Conservation (phyloP, 2,329 filamentous ascomycete species). For the Blastomyces silverae region DNA sequence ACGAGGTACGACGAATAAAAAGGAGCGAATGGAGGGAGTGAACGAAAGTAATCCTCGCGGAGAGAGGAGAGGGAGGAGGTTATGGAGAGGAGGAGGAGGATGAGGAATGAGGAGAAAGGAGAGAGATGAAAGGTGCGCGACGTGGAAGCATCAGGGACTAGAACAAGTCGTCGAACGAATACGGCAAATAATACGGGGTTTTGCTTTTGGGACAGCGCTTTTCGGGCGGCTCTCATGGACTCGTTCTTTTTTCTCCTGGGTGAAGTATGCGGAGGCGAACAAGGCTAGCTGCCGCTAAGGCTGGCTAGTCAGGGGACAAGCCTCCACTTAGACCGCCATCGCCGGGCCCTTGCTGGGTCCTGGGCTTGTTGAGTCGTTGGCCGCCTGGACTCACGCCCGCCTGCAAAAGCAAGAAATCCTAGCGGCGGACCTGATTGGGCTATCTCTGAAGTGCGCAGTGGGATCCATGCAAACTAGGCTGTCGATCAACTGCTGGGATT, state of each 20-base stretch:
- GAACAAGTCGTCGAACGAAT: background rate
- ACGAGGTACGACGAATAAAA: background rate
- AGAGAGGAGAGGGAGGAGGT: background rate
- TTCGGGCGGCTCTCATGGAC: background rate
- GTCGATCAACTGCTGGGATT: conserved; percentile 7
- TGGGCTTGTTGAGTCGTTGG: background rate
- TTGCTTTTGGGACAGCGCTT: background rate
- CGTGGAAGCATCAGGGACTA: background rate
- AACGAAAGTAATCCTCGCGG: conserved; percentile 4
- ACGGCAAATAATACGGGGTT: background rate
- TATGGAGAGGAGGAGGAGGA: background rate
- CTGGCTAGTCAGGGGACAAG: conserved; percentile 2
- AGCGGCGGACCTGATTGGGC: background rate
- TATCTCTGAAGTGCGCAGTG: background rate
- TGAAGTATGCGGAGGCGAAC: background rate
- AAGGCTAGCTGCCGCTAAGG: background rate
- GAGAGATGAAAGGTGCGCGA: no score
- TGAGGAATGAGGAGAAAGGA: background rate
- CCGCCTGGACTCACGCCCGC: background rate
- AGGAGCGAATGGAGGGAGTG: background rate
- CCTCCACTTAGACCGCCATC: background rate
- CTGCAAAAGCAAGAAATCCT: background rate
- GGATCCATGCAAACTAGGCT: background rate
- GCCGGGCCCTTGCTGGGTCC: background rate
- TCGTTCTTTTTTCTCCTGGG: background rate